Evolutionary conservation across 179 eudicot species (phyloP).

Genomic region (Beta corolliflora): DNA sequence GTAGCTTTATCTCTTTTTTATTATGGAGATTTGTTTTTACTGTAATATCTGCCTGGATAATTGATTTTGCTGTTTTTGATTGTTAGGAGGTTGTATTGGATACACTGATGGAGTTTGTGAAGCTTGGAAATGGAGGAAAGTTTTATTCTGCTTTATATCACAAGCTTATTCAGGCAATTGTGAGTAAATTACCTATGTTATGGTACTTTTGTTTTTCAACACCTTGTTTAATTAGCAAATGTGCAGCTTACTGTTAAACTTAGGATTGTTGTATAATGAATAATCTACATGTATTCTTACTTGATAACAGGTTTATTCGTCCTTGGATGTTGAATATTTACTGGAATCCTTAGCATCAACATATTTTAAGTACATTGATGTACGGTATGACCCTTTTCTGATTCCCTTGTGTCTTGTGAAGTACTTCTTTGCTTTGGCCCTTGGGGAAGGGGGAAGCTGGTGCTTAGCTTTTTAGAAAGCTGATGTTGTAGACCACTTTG

Average conservation of each 20-base stretch:
- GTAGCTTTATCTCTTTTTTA: no score
- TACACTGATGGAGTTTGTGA: constrained; percentile 83
- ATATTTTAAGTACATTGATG: constrained; percentile 80
- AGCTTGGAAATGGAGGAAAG: constrained; percentile 75
- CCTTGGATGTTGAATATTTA: constrained; percentile 47
- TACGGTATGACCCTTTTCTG: constrained; percentile 58
- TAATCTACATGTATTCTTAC: constrained; percentile 13
- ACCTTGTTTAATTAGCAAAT: neutral
- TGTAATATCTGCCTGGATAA: neutral
- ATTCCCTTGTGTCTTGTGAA: constrained; percentile 3
- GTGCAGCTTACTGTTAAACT: neutral
- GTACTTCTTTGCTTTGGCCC: neutral
- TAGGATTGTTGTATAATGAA: neutral
- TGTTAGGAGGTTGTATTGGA: constrained; percentile 77
- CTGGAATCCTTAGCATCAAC: constrained; percentile 63
- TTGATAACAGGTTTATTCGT: constrained; percentile 60
- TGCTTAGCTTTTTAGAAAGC: neutral
- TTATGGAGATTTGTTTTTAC: neutral
- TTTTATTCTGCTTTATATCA: constrained; percentile 70
- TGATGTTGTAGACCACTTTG: no score
- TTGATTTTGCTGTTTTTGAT: constrained; percentile 10
- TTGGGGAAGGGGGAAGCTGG: neutral
- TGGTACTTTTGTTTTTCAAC: neutral
- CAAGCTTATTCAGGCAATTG: constrained; percentile 60
- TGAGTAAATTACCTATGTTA: constrained; percentile 37